Conservation (phyloP, 176 grass and related monocot species). For the Hordeum vulgare region DNA sequence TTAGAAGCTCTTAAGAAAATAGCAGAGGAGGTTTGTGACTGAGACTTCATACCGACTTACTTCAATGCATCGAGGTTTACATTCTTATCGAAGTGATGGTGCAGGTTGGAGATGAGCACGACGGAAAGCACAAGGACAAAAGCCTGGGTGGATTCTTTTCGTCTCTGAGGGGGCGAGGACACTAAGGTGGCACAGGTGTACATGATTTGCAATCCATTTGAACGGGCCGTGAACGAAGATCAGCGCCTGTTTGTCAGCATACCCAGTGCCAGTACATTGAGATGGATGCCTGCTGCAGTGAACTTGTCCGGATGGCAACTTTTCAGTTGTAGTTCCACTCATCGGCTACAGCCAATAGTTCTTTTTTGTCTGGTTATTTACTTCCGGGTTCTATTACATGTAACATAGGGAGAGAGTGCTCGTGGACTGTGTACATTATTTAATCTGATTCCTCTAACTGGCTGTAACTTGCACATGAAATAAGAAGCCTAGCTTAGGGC, state of each 20-base stretch:
- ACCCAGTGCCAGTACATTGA: background rate
- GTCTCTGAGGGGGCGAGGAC: conserved; percentile 47
- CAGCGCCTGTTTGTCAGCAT: background rate
- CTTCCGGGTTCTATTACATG: conserved; percentile 1
- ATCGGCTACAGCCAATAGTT: background rate
- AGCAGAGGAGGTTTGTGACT: conserved; percentile 57
- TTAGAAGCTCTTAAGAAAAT: conserved; percentile 56
- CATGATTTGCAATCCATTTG: background rate
- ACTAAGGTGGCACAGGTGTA: conserved; percentile 24
- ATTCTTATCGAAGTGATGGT: background rate
- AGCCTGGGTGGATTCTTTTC: conserved; percentile 59
- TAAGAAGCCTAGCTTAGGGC: conserved; percentile 15
- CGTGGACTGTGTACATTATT: conserved; percentile 36
- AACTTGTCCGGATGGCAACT: background rate
- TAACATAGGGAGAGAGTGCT: conserved; percentile 30
- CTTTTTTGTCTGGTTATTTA: background rate
- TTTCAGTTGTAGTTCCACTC: background rate
- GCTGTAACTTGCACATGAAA: conserved; percentile 15
- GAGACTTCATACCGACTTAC: background rate
- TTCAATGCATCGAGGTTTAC: background rate
- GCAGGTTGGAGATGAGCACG: conserved; percentile 62
- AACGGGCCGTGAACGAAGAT: background rate
- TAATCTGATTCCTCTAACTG: conserved; percentile 32
- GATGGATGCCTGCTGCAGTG: conserved; percentile 1
- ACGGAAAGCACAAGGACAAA: conserved; percentile 69